Percentiles rank a stretch among this genome's conserved stretches.
phyloP scores from a whole-genome alignment of 1,284 basidiomycete species.

The Boletellus sp. region DNA sequence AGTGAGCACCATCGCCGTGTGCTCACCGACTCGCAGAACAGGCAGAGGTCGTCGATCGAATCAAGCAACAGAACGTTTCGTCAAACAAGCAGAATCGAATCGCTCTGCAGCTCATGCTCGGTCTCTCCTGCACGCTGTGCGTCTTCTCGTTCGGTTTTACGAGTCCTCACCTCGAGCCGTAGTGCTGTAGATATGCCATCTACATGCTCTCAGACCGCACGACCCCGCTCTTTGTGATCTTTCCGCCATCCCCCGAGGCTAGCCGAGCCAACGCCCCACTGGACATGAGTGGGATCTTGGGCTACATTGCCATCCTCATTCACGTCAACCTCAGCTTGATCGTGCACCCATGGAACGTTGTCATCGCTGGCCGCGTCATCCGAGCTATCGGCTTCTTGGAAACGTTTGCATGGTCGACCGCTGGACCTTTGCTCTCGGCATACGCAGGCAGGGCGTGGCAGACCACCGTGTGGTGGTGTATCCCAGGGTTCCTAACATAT shows the following conservation, averaged over 20 bases:
- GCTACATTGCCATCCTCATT: conserved; percentile 42
- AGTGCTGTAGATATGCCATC: conserved; percentile 37
- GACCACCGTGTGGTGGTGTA: conserved; percentile 50
- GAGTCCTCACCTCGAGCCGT: neutral
- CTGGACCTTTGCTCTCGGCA: conserved; percentile 46
- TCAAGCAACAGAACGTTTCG: conserved; percentile 39
- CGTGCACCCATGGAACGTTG: conserved; percentile 32
- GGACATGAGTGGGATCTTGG: conserved; percentile 40
- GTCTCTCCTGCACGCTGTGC: conserved; percentile 45
- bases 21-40: conserved; percentile 43
- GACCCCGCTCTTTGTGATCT: conserved; percentile 45
- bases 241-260: conserved; percentile 30
- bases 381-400: conserved; percentile 41
- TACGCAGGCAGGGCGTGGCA: conserved; percentile 48
- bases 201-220: conserved; percentile 38
- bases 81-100: conserved; percentile 39
- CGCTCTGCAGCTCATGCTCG: conserved; percentile 38
- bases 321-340: conserved; percentile 46
- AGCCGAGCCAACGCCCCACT: conserved; percentile 24
- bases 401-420: conserved; percentile 42
- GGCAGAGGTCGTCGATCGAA: conserved; percentile 43
- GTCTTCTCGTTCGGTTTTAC: conserved; percentile 15
- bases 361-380: conserved; percentile 25
- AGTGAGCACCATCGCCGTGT: neutral
- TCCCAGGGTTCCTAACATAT: conserved; percentile 40